phyloP scores from a whole-genome alignment of 2,329 filamentous ascomycete species.

The Elsinoe arachidis region DNA sequence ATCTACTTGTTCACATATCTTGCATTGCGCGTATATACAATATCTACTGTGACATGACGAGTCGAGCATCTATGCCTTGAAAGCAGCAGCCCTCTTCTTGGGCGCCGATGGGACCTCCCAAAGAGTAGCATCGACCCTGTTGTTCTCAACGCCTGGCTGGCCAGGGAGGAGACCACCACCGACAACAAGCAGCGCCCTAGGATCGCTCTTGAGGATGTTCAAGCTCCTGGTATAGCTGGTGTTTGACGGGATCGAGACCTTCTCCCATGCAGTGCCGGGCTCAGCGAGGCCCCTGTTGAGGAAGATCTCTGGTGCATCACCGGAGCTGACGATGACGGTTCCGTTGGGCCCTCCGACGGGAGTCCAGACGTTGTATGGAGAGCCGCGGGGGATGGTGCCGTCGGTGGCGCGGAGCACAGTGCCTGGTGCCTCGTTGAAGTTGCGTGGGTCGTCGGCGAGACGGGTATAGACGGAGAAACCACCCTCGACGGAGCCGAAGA shows the following conservation, averaged over 20 bases:
- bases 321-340: constrained; percentile 41
- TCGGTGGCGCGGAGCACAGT: constrained; percentile 37
- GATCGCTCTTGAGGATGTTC: constrained; percentile 34
- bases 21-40: neutral
- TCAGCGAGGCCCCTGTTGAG: constrained; percentile 39
- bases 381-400: constrained; percentile 37
- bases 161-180: constrained; percentile 25
- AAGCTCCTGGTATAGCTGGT: constrained; percentile 41
- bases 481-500: constrained; percentile 40
- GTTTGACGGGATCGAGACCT: constrained; percentile 33
- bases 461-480: constrained; percentile 47
- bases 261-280: constrained; percentile 37
- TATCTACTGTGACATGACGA: neutral
- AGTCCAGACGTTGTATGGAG: constrained; percentile 47
- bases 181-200: constrained; percentile 34
- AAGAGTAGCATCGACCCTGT: constrained; percentile 17
- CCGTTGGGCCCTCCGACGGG: constrained; percentile 39
- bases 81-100: constrained; percentile 8
- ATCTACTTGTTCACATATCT: neutral
- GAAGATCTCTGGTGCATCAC: constrained; percentile 36
- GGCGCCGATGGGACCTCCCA: constrained; percentile 12
- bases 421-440: constrained; percentile 36
- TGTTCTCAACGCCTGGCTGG: constrained; percentile 21
- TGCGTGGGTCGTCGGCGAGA: constrained; percentile 38
- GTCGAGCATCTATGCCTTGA: constrained; percentile 3